Conservation (phyloP, 768 basidiomycete species). For the Strobilomyces confusus region DNA sequence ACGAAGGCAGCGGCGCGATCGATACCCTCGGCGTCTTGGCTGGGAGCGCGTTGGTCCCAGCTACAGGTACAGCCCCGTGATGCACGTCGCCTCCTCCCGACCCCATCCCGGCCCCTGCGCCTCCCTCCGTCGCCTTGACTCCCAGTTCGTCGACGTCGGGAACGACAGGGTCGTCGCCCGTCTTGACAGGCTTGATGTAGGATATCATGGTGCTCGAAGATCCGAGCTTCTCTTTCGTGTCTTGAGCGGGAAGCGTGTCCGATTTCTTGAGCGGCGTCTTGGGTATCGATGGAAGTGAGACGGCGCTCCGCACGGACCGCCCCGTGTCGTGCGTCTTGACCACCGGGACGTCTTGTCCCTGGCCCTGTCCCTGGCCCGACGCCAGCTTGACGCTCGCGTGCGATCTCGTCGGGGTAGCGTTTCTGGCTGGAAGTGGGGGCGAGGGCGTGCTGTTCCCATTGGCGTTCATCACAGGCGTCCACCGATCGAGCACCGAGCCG, state of each 20-base stretch:
- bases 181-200: constrained; percentile 49
- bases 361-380: constrained; percentile 18
- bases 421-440: constrained; percentile 35
- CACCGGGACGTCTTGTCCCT: constrained; percentile 16
- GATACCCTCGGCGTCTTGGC: constrained; percentile 21
- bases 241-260: constrained; percentile 21
- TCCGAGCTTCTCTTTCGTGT: constrained; percentile 45
- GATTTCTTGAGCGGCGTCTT: constrained; percentile 28
- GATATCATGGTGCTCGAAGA: constrained; percentile 77
- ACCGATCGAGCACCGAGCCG: constrained; percentile 65
- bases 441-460: constrained; percentile 33
- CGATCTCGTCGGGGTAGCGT: constrained; percentile 38
- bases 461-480: constrained; percentile 45
- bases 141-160: constrained; percentile 39
- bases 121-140: constrained; percentile 40
- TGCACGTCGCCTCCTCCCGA: background rate
- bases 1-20: constrained; percentile 33
- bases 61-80: constrained; percentile 18
- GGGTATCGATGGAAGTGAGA: constrained; percentile 37
- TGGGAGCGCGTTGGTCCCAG: constrained; percentile 14
- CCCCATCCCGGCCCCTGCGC: constrained; percentile 25
- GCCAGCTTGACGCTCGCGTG: constrained; percentile 27
- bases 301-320: constrained; percentile 37
- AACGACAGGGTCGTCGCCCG: constrained; percentile 39
- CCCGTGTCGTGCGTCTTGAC: constrained; percentile 32